Evolutionary conservation across 176 grass and related monocot genomes (phyloP).

Genomic region (Eremochloa ophiuroides): DNA sequence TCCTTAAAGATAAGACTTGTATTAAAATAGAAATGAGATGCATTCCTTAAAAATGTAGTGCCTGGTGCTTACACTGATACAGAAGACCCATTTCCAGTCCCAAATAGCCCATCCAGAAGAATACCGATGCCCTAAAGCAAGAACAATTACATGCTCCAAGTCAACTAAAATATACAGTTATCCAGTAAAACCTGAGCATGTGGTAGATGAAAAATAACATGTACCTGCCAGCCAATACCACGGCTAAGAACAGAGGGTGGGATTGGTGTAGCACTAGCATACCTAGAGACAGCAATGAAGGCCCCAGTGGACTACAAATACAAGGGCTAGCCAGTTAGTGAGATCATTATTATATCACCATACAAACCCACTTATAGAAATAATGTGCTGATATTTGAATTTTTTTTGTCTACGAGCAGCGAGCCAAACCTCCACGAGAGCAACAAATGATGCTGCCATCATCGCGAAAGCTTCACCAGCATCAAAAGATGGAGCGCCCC

Average conservation of each 20-base stretch:
- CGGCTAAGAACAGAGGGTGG: slow-evolving; percentile 95
- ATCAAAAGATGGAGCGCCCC: slow-evolving; percentile 95
- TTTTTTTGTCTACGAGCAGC: slow-evolving; percentile 9
- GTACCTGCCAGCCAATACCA: slow-evolving; percentile 96
- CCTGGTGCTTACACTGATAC: slow-evolving; percentile 82
- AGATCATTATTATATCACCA: neutral
- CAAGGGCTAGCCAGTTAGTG: neutral
- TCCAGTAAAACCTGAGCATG: neutral
- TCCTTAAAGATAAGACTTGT: neutral
- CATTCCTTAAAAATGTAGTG: neutral
- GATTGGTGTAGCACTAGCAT: slow-evolving; percentile 86
- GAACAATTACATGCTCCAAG: slow-evolving; percentile 12
- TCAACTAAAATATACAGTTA: neutral
- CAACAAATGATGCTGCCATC: slow-evolving; percentile 98
- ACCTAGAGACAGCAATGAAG: slow-evolving; percentile 93
- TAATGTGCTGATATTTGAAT: neutral
- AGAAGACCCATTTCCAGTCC: slow-evolving; percentile 89
- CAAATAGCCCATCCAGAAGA: slow-evolving; percentile 93
- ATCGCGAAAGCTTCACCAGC: slow-evolving; percentile 98
- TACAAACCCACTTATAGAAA: slow-evolving; percentile 7
- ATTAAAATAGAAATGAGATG: neutral
- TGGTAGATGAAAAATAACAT: slow-evolving; percentile 10
- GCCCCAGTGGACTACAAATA: slow-evolving; percentile 83
- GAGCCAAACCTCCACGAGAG: slow-evolving; percentile 75
- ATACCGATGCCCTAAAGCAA: slow-evolving; percentile 81